These are phyloP conservation scores for Quercus suber DNA, from an alignment of 306 rosid genomes.

Conservation along the genomic window DNA sequence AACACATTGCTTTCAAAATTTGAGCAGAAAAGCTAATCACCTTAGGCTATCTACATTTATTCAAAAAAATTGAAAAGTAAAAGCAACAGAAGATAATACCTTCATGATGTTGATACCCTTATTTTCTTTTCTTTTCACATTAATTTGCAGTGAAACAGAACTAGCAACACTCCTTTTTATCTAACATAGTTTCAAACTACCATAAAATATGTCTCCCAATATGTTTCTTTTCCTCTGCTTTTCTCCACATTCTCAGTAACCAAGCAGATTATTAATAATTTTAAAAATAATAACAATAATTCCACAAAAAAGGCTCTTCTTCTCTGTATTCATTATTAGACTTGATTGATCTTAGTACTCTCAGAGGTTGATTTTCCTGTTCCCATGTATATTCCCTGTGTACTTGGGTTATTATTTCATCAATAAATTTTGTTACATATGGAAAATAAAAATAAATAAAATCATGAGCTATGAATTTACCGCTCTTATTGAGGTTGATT, in stretches of 20 bases:
- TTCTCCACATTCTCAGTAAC: not conserved
- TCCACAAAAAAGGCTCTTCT: too few species aligned
- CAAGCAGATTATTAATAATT: not conserved
- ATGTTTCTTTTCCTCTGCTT: not conserved
- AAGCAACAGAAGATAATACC: not conserved
- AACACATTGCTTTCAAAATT: not conserved
- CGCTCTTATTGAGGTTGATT: constrained; percentile 55
- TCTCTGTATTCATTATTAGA: too few species aligned
- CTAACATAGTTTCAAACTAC: not conserved
- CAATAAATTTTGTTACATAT: too few species aligned
- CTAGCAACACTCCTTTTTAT: not conserved
- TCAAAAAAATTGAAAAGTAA: not conserved
- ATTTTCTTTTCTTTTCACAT: not conserved
- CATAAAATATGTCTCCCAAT: not conserved
- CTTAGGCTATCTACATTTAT: not conserved
- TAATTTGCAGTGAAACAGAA: not conserved
- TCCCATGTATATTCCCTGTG: too few species aligned
- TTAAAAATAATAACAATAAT: too few species aligned
- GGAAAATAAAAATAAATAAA: too few species aligned
- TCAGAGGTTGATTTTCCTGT: too few species aligned
- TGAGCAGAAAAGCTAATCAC: not conserved
- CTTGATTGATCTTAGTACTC: too few species aligned
- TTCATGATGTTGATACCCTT: not conserved
- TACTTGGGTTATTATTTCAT: too few species aligned
- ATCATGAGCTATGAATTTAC: constrained; percentile 32